Conservation (phyloP, 2,329 filamentous ascomycete genomes). For the Aspergillus sp. region DNA sequence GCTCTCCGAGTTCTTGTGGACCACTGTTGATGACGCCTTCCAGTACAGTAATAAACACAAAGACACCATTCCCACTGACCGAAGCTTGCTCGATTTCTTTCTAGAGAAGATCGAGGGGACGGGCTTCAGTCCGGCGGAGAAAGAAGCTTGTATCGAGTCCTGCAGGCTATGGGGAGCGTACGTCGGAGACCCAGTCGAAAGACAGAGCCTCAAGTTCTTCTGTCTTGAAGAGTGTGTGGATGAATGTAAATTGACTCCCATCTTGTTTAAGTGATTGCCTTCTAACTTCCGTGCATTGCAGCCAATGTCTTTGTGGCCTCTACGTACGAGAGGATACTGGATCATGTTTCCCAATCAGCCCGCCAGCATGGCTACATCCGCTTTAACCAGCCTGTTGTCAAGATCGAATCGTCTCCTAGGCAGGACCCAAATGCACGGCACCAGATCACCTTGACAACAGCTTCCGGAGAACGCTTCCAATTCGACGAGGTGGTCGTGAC, state of each 20-base stretch:
- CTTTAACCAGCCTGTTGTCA: constrained; percentile 37
- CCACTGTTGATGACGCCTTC: constrained; percentile 50
- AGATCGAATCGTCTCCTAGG: constrained; percentile 24
- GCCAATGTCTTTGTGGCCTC: constrained; percentile 55
- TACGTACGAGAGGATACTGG: constrained; percentile 51
- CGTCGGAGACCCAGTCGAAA: constrained; percentile 50
- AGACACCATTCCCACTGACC: constrained; percentile 40
- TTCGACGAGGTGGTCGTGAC: constrained; percentile 48
- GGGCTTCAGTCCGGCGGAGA: constrained; percentile 31
- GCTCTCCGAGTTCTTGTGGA: constrained; percentile 44
- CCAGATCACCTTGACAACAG: constrained; percentile 38
- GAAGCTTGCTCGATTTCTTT: constrained; percentile 51
- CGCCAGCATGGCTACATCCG: constrained; percentile 40
- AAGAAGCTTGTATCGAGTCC: constrained; percentile 43
- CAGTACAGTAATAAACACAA: constrained; percentile 47
- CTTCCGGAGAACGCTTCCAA: constrained; percentile 22
- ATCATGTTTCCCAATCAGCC: constrained; percentile 42
- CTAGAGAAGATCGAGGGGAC: constrained; percentile 38
- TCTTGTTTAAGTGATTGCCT: neutral
- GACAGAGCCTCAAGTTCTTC: constrained; percentile 55
- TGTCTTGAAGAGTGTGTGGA: constrained; percentile 59
- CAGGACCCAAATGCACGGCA: constrained; percentile 14
- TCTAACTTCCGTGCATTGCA: constrained; percentile 9
- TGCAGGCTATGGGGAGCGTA: constrained; percentile 56
- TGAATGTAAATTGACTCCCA: constrained; percentile 37